A percentile compares a stretch with the other conserved stretches of the same genome.
Conservation (phyloP, 345 rosid genomes). For the Reutealis trisperma region DNA sequence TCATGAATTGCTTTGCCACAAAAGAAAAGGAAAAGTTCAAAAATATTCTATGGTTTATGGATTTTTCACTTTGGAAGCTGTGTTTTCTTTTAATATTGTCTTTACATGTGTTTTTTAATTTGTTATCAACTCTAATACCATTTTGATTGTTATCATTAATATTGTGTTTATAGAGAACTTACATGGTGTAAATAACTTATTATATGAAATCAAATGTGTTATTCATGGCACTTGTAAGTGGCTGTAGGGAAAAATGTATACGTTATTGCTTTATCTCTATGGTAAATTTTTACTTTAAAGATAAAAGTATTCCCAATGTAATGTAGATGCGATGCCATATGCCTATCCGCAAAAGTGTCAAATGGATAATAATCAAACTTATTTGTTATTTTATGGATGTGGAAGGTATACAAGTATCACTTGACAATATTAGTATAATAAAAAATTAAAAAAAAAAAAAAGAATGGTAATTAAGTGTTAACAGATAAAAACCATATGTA, state of each 20-base stretch:
- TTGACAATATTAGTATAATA: background rate
- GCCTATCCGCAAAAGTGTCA: background rate
- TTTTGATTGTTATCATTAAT: background rate
- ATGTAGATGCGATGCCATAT: background rate
- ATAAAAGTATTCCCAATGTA: background rate
- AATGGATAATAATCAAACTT: background rate
- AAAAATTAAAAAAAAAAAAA: too few relatives aligned
- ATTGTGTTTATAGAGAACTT: background rate
- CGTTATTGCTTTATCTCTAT: too few relatives aligned
- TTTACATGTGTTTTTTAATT: background rate
- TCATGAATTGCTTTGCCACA: background rate
- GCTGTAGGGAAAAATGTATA: background rate
- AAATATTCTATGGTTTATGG: background rate
- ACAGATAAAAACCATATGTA: background rate
- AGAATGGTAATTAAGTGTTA: background rate
- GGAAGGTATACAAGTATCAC: background rate
- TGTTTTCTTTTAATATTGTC: background rate
- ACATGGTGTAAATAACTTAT: background rate
- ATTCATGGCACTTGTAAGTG: background rate
- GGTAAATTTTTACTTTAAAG: background rate
- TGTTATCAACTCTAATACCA: background rate
- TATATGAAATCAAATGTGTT: background rate
- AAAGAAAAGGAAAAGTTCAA: background rate
- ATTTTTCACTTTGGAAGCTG: background rate
- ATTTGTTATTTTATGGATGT: background rate